A percentile compares a stretch with the other conserved stretches of the same genome.
Conservation (phyloP, 2,329 filamentous ascomycete genomes). For the Boeremia lycopersici region DNA sequence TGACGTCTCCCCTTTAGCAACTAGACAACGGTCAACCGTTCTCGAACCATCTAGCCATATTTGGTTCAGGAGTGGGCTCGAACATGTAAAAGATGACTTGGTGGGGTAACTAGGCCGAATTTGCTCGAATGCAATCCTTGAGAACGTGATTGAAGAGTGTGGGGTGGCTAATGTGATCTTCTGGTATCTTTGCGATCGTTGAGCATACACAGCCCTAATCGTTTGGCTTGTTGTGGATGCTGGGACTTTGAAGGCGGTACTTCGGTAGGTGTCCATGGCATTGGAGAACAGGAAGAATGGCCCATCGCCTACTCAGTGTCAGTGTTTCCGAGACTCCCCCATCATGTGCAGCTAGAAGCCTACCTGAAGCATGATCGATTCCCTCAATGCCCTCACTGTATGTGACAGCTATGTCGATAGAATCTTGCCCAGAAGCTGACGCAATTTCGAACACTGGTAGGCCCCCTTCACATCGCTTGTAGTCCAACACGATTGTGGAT, state of each 20-base stretch:
- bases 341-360: background rate
- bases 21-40: conserved; percentile 17
- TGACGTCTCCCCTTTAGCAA: conserved; percentile 7
- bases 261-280: conserved; percentile 18
- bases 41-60: conserved; percentile 14
- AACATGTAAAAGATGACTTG: conserved; percentile 8
- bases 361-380: conserved; percentile 13
- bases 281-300: conserved; percentile 20
- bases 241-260: background rate
- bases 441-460: conserved; percentile 10
- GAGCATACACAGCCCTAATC: conserved; percentile 4
- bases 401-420: background rate
- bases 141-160: conserved; percentile 5
- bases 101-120: background rate
- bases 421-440: background rate
- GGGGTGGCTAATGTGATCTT: conserved; percentile 1
- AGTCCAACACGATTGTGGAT: conserved; percentile 8
- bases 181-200: conserved; percentile 18
- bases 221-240: background rate
- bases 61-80: conserved; percentile 6
- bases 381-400: conserved; percentile 18
- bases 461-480: conserved; percentile 14
- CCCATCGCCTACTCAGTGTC: conserved; percentile 8
- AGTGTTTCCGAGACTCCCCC: background rate
- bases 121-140: conserved; percentile 8